Evolutionary conservation across 1,284 basidiomycete species (phyloP).

Genomic region (Microbotryum intermedium): DNA sequence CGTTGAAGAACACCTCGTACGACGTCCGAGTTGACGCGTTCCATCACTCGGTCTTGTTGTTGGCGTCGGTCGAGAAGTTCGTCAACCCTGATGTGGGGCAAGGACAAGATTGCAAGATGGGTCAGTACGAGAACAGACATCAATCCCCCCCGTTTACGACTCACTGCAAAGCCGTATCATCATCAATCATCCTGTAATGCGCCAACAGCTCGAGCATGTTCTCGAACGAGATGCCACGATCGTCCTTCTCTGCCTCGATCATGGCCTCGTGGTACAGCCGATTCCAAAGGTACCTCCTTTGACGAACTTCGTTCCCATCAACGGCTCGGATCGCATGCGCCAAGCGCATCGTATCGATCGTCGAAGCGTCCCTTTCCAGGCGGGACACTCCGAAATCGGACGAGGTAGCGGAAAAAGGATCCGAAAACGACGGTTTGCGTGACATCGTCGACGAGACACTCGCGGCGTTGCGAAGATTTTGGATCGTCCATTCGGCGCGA

Average conservation of each 20-base stretch:
- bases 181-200: constrained; percentile 85
- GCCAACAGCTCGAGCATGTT: constrained; percentile 81
- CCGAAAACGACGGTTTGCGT: neutral
- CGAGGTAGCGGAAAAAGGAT: neutral
- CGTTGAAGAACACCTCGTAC: constrained; percentile 69
- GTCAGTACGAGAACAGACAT: neutral
- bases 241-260: constrained; percentile 55
- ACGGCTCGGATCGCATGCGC: constrained; percentile 53
- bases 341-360: constrained; percentile 38
- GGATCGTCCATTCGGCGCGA: constrained; percentile 56
- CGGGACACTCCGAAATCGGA: neutral
- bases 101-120: neutral
- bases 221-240: constrained; percentile 80
- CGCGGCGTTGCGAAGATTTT: constrained; percentile 43
- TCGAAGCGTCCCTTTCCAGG: no score
- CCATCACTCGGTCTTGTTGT: constrained; percentile 67
- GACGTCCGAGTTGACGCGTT: constrained; percentile 72
- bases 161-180: constrained; percentile 75
- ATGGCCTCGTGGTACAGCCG: constrained; percentile 77
- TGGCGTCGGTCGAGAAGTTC: constrained; percentile 68
- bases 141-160: constrained; percentile 34
- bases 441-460: neutral
- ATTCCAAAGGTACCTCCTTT: constrained; percentile 60
- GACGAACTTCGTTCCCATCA: constrained; percentile 56
- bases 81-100: constrained; percentile 51